Evolutionary conservation across 176 grass and related monocot genomes (phyloP).

Genomic region (Lolium rigidum): DNA sequence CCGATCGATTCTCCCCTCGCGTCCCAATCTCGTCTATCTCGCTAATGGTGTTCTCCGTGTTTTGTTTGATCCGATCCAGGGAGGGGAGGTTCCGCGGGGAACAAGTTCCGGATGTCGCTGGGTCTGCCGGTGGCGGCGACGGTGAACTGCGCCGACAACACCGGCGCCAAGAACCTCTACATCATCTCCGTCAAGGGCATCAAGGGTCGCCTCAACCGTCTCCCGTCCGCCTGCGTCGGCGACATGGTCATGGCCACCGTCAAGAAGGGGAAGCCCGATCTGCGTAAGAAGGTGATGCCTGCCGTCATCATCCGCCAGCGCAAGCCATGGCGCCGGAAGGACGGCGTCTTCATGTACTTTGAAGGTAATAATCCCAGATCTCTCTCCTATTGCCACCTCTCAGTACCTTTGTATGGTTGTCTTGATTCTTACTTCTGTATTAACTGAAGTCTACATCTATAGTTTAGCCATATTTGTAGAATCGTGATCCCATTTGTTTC

Average conservation of each 20-base stretch:
- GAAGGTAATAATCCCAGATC: constrained; percentile 44
- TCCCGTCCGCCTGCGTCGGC: constrained; percentile 70
- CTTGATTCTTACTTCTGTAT: too few relatives aligned
- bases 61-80: constrained; percentile 32
- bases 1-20: not conserved
- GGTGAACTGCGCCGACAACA: constrained; percentile 69
- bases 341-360: constrained; percentile 77
- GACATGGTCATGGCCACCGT: constrained; percentile 86
- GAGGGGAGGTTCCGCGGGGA: constrained; percentile 57
- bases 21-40: not conserved
- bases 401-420: not conserved
- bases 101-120: constrained; percentile 68
- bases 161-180: constrained; percentile 65
- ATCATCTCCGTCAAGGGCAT: constrained; percentile 78
- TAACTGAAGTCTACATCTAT: too few relatives aligned
- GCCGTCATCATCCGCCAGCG: constrained; percentile 72
- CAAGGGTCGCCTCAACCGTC: constrained; percentile 67
- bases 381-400: not conserved
- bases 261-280: constrained; percentile 72
- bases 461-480: too few relatives aligned
- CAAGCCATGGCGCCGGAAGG: constrained; percentile 71
- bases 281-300: constrained; percentile 74
- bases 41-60: not conserved
- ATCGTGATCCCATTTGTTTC: too few relatives aligned
- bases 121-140: constrained; percentile 71